phyloP scores from a whole-genome alignment of 768 basidiomycete species.

The Phlegmacium glaucopus region DNA sequence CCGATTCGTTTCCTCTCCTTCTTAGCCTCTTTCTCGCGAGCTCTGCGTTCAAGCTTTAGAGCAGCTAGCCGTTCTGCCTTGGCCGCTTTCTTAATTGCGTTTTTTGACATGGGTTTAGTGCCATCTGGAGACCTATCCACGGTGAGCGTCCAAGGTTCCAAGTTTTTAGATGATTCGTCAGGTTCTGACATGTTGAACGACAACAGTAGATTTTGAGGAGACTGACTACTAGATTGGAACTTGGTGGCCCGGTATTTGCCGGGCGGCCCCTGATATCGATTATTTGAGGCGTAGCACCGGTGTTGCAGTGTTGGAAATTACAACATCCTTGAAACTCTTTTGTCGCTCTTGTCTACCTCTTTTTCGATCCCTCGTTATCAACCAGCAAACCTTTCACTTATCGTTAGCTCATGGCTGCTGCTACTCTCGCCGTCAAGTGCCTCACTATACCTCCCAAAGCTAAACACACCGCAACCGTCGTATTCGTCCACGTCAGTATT shows the following conservation, averaged over 20 bases:
- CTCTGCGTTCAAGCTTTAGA: constrained; percentile 69
- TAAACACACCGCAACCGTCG: constrained; percentile 82
- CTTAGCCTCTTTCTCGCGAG: constrained; percentile 71
- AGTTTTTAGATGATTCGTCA: background rate
- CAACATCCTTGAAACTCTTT: constrained; percentile 14
- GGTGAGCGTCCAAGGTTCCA: constrained; percentile 6
- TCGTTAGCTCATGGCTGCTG: constrained; percentile 27
- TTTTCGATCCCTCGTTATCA: constrained; percentile 13
- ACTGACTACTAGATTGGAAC: background rate
- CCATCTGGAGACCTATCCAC: constrained; percentile 4
- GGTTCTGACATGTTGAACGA: constrained; percentile 1
- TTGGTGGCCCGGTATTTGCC: constrained; percentile 40
- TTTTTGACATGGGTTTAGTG: constrained; percentile 60
- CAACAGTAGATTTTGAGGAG: background rate
- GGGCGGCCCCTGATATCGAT: constrained; percentile 36
- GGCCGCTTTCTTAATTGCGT: constrained; percentile 72
- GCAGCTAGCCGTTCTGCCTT: constrained; percentile 65
- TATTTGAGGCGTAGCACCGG: constrained; percentile 28
- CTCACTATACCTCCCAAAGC: constrained; percentile 50
- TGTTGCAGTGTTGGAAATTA: constrained; percentile 20
- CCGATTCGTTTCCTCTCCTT: constrained; percentile 67
- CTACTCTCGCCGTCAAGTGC: constrained; percentile 38
- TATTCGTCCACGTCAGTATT: constrained; percentile 79
- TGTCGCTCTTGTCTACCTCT: constrained; percentile 21
- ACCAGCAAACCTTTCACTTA: constrained; percentile 7